phyloP scores from a whole-genome alignment of 805 yeast genomes.

The Wickerhamiella domercqiae region DNA sequence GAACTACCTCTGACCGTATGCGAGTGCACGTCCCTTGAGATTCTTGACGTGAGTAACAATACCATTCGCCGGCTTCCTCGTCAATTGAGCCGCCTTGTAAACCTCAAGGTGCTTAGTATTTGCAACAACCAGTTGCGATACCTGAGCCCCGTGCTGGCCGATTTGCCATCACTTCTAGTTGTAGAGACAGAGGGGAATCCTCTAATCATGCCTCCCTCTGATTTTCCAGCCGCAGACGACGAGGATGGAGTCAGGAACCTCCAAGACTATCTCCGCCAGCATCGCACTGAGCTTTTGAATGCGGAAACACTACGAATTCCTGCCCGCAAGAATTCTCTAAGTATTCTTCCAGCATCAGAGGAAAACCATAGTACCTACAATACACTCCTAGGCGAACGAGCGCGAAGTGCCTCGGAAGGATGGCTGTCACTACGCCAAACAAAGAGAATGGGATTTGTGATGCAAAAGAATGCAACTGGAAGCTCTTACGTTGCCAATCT shows the following conservation, averaged over 20 bases:
- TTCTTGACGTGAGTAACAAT: slow-evolving; percentile 51
- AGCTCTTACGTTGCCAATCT: slow-evolving; percentile 13
- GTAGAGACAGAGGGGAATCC: slow-evolving; percentile 54
- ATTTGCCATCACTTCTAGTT: slow-evolving; percentile 36
- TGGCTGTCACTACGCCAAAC: slow-evolving; percentile 40
- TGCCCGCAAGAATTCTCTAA: background rate
- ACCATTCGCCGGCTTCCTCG: slow-evolving; percentile 34
- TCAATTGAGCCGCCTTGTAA: slow-evolving; percentile 26
- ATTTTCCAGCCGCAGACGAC: slow-evolving; percentile 18
- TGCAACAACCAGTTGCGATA: slow-evolving; percentile 42
- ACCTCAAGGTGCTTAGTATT: slow-evolving; percentile 40
- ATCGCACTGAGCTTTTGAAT: slow-evolving; percentile 5
- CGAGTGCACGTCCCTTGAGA: slow-evolving; percentile 35
- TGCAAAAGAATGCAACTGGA: slow-evolving; percentile 15
- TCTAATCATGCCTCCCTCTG: slow-evolving; percentile 23
- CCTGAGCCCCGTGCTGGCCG: slow-evolving; percentile 38
- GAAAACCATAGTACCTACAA: background rate
- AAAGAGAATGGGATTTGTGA: slow-evolving; percentile 59
- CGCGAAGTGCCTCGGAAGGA: slow-evolving; percentile 28
- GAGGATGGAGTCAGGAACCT: slow-evolving; percentile 34
- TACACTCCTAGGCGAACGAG: too few species aligned
- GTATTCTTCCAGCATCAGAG: background rate
- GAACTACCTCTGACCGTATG: slow-evolving; percentile 34
- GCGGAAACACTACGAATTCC: background rate
- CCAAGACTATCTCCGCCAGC: slow-evolving; percentile 25